Conservation (phyloP, 805 yeast genomes). For the Sungouiozyma intestinalis region DNA sequence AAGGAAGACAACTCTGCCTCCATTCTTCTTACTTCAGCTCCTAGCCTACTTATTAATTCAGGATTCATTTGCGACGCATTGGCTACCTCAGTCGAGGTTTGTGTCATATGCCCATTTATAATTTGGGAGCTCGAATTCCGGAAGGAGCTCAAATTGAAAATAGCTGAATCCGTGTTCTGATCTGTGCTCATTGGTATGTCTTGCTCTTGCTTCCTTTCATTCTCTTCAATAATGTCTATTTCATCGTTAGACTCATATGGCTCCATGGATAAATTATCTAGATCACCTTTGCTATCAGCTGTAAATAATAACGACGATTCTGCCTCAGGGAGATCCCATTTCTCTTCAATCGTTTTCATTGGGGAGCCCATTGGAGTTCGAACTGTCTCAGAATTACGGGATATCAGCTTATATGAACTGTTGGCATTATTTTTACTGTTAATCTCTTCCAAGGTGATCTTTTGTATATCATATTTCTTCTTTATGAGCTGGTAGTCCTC, state of each 20-base stretch:
- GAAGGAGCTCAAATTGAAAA: neutral
- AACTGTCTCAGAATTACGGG: neutral
- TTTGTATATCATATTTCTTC: slow-evolving; percentile 21
- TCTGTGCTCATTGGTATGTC: neutral
- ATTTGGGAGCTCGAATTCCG: slow-evolving; percentile 6
- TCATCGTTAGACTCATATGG: slow-evolving; percentile 1
- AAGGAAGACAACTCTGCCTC: slow-evolving; percentile 66
- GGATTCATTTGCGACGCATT: slow-evolving; percentile 15
- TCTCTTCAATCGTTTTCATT: slow-evolving; percentile 8
- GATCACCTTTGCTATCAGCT: neutral
- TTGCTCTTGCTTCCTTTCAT: neutral
- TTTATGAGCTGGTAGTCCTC: slow-evolving; percentile 22
- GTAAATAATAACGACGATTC: slow-evolving; percentile 2
- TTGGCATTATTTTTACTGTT: neutral
- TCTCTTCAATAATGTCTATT: neutral
- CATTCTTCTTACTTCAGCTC: slow-evolving; percentile 64
- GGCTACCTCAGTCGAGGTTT: neutral
- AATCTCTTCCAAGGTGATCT: slow-evolving; percentile 12
- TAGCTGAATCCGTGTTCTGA: neutral
- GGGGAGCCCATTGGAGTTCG: neutral
- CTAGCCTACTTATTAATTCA: slow-evolving; percentile 65
- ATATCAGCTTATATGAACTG: slow-evolving; percentile 4
- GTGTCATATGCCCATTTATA: neutral
- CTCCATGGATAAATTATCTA: slow-evolving; percentile 5
- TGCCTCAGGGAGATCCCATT: slow-evolving; percentile 13